A percentile compares a stretch with the other conserved stretches of the same genome.
Evolutionary conservation across 805 yeast genomes (phyloP).

Genomic region (Nakazawaea pomicola): DNA sequence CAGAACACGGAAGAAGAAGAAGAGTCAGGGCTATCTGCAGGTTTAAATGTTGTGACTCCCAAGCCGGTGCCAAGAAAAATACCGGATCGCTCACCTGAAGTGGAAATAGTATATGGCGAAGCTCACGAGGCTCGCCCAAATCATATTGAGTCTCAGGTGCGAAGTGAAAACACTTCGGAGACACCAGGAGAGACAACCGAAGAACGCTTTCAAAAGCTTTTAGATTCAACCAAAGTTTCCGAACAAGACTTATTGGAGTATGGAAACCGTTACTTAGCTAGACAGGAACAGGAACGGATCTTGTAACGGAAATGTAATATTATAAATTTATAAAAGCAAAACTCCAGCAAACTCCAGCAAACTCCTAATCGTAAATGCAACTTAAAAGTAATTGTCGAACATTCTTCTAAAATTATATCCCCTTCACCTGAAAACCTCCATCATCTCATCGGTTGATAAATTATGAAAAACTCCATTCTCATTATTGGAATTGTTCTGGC

Average conservation of each 20-base stretch:
- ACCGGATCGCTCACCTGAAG: not conserved
- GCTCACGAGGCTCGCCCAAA: no score
- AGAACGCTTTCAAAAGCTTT: not conserved
- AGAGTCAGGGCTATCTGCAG: not conserved
- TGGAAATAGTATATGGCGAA: no score
- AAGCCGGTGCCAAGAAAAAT: not conserved
- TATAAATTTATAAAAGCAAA: no score
- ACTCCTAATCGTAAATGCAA: no score
- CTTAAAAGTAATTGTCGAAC: no score
- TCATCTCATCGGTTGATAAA: conserved; percentile 15
- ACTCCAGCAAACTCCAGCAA: no score
- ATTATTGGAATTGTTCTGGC: not conserved
- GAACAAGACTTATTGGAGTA: conserved; percentile 16
- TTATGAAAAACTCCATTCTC: not conserved
- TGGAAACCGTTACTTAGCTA: conserved; percentile 18
- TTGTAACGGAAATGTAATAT: no score
- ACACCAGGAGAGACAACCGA: no score
- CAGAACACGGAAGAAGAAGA: conserved; percentile 9
- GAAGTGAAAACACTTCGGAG: not conserved
- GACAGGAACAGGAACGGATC: no score
- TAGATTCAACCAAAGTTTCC: conserved; percentile 10
- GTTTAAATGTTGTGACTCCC: not conserved
- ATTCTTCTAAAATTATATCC: no score
- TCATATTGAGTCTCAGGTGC: no score
- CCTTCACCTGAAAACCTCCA: conserved; percentile 14